phyloP scores from a whole-genome alignment of 169 alveolate genomes.

The Eimeria falciformis region DNA sequence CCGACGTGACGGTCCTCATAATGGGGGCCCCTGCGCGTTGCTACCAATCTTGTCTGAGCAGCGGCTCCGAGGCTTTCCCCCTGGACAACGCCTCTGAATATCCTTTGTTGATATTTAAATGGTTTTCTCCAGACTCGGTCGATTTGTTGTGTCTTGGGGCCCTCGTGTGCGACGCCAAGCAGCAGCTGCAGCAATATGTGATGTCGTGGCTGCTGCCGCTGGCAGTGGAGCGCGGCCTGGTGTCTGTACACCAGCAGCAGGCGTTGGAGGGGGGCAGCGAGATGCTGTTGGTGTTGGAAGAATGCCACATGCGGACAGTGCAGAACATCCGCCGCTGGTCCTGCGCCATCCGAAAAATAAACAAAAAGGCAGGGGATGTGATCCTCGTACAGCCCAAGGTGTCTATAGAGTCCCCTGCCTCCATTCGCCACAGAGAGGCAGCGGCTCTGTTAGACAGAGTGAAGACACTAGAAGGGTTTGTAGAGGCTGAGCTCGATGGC shows the following conservation, averaged over 20 bases:
- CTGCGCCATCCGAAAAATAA: slow-evolving; percentile 88
- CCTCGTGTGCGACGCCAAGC: slow-evolving; percentile 87
- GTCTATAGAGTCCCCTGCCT: slow-evolving; percentile 83
- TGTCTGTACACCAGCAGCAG: slow-evolving; percentile 30
- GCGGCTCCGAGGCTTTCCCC: slow-evolving; percentile 80
- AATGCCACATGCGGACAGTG: slow-evolving; percentile 86
- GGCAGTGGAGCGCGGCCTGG: slow-evolving; percentile 54
- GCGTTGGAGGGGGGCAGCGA: not conserved
- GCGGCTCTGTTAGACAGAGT: slow-evolving; percentile 53
- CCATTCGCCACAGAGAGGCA: slow-evolving; percentile 79
- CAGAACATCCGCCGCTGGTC: slow-evolving; percentile 90
- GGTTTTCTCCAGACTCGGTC: slow-evolving; percentile 86
- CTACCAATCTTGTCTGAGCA: slow-evolving; percentile 16
- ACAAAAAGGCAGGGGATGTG: slow-evolving; percentile 88
- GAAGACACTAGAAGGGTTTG: not conserved
- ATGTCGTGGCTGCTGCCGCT: slow-evolving; percentile 88
- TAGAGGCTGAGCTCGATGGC: not conserved
- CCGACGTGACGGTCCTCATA: slow-evolving; percentile 81
- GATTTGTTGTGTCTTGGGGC: slow-evolving; percentile 88
- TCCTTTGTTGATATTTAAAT: slow-evolving; percentile 88
- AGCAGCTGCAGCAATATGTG: slow-evolving; percentile 87
- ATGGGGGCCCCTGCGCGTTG: slow-evolving; percentile 82
- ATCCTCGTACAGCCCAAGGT: slow-evolving; percentile 86
- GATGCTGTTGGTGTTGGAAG: slow-evolving; percentile 83
- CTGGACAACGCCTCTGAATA: slow-evolving; percentile 84